Evolutionary conservation across 1,139 yeast species (phyloP).

Genomic region (Sugiyamaella castrensis): DNA sequence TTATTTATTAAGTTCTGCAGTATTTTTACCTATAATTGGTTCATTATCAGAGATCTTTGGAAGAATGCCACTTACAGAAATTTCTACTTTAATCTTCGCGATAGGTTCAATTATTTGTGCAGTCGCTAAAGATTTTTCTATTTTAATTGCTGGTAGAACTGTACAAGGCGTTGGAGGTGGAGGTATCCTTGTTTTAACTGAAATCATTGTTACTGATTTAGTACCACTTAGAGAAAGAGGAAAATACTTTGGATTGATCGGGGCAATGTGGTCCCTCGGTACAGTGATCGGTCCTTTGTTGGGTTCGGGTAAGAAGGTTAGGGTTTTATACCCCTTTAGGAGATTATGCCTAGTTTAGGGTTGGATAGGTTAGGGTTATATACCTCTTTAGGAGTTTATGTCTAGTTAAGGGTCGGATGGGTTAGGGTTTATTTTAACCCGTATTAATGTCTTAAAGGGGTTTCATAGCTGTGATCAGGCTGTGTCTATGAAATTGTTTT

Average conservation of each 20-base stretch:
- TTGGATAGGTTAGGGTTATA: too few species aligned
- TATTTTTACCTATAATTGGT: conserved; percentile 31
- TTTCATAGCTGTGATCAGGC: too few species aligned
- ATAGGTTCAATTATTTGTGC: conserved; percentile 54
- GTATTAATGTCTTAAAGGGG: too few species aligned
- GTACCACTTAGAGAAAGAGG: conserved; percentile 59
- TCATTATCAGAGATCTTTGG: conserved; percentile 34
- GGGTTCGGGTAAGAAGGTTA: too few species aligned
- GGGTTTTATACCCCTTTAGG: too few species aligned
- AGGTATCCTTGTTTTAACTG: conserved; percentile 57
- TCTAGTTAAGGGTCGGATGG: too few species aligned
- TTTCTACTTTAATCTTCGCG: conserved; percentile 25
- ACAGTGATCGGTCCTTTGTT: conserved; percentile 63
- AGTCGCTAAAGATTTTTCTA: conserved; percentile 52
- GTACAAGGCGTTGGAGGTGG: conserved; percentile 74
- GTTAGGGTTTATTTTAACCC: too few species aligned
- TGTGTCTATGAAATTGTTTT: too few species aligned
- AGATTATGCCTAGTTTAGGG: too few species aligned
- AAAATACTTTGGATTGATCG: conserved; percentile 38
- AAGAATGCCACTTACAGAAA: conserved; percentile 23
- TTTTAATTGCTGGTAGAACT: conserved; percentile 65
- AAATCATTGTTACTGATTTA: conserved; percentile 57
- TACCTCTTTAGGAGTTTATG: too few species aligned
- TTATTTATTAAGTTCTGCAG: conserved; percentile 32
- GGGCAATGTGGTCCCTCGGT: conserved; percentile 53